Evolutionary conservation across 2,329 filamentous ascomycete genomes (phyloP).

Genomic region (Talaromyces albobiverticillius): DNA sequence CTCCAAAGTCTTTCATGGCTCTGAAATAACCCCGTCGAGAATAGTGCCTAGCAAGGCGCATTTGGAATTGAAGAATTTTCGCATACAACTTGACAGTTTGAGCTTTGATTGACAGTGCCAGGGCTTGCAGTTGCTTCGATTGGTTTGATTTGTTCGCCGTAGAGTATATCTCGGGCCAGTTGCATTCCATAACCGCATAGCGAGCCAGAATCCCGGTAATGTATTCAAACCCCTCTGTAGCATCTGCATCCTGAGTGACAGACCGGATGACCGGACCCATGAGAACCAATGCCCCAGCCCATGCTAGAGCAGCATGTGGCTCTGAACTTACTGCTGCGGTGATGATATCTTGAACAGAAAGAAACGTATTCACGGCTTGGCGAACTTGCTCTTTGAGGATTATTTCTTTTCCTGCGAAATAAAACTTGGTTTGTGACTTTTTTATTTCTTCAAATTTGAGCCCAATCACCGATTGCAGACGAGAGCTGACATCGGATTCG

Average conservation of each 20-base stretch:
- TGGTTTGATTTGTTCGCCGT: background rate
- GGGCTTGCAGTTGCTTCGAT: no score
- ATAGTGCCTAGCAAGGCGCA: background rate
- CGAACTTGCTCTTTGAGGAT: background rate
- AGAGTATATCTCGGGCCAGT: background rate
- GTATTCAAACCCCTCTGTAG: conserved; percentile 2
- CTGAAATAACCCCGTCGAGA: background rate
- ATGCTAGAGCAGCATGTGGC: conserved; percentile 19
- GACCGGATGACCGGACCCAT: conserved; percentile 6
- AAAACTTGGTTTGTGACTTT: background rate
- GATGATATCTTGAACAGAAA: conserved; percentile 14
- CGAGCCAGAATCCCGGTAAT: background rate
- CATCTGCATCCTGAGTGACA: conserved; percentile 12
- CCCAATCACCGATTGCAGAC: background rate
- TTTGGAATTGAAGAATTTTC: background rate
- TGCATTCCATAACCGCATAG: background rate
- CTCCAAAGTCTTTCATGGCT: background rate
- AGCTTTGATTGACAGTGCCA: background rate
- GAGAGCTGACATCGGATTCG: no score
- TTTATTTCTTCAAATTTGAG: background rate
- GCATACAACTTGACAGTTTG: background rate
- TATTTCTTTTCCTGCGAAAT: background rate
- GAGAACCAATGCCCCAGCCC: conserved; percentile 17
- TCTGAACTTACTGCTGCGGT: conserved; percentile 5
- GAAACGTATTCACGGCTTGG: conserved; percentile 4